Conservation (phyloP, 2,329 filamentous ascomycete genomes). For the Aspergillus japonicus region DNA sequence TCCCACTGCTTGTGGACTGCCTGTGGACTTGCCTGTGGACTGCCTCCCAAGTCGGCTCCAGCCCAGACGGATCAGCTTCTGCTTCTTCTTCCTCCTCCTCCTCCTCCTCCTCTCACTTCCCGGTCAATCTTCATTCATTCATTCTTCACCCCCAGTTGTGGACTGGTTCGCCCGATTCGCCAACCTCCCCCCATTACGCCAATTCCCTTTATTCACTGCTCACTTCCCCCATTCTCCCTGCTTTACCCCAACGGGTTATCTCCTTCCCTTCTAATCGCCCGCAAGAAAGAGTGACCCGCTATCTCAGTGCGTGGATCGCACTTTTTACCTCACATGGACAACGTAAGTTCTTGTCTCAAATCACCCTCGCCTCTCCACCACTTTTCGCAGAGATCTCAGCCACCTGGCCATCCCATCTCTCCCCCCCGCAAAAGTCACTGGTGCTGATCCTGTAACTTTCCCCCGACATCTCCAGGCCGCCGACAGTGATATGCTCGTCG, state of each 20-base stretch:
- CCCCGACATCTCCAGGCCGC: constrained; percentile 44
- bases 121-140: not conserved
- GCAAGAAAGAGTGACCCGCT: constrained; percentile 26
- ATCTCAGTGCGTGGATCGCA: constrained; percentile 34
- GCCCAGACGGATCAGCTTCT: not conserved
- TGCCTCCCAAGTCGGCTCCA: constrained; percentile 1
- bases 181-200: constrained; percentile 20
- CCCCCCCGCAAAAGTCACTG: not conserved
- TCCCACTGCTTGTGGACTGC: constrained; percentile 24
- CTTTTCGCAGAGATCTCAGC: not conserved
- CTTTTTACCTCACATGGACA: constrained; percentile 44
- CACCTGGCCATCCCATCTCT: not conserved
- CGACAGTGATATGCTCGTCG: constrained; percentile 63
- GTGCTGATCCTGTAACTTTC: constrained; percentile 23
- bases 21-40: constrained; percentile 1
- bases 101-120: constrained; percentile 24
- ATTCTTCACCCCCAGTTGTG: constrained; percentile 20
- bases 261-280: constrained; percentile 13
- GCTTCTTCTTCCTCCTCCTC: constrained; percentile 2
- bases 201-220: constrained; percentile 3
- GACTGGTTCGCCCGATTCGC: not conserved
- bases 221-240: not conserved
- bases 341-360: constrained; percentile 35
- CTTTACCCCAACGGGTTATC: constrained; percentile 3
- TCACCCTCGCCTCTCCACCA: not conserved